A percentile compares a stretch with the other conserved stretches of the same genome.
phyloP scores from a whole-genome alignment of 169 alveolate species.

The Plasmodium yoelii region DNA sequence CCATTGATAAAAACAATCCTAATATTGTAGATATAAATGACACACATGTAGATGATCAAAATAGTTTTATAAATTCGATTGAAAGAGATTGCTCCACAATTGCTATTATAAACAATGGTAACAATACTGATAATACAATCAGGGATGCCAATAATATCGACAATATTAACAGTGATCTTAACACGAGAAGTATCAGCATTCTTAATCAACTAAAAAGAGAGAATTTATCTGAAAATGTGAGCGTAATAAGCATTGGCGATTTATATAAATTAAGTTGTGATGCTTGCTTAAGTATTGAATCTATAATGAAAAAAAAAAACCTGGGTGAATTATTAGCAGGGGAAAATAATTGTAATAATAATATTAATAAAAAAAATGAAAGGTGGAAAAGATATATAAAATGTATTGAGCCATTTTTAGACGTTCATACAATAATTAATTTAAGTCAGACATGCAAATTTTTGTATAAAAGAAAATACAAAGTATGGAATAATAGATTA shows the following conservation, averaged over 20 bases:
- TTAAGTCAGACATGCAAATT: constrained; percentile 84
- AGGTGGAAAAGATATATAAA: constrained; percentile 79
- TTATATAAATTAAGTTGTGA: constrained; percentile 44
- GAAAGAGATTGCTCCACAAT: background rate
- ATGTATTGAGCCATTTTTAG: constrained; percentile 83
- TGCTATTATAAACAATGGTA: background rate
- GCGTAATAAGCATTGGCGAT: constrained; percentile 55
- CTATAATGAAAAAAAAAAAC: constrained; percentile 35
- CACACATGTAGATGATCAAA: constrained; percentile 13
- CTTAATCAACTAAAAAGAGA: constrained; percentile 20
- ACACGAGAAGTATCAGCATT: background rate
- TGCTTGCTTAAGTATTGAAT: constrained; percentile 23
- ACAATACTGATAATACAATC: background rate
- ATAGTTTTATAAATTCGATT: background rate
- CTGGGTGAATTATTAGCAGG: constrained; percentile 30
- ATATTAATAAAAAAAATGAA: constrained; percentile 68
- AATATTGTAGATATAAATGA: constrained; percentile 27
- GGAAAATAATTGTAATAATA: constrained; percentile 8
- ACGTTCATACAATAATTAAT: constrained; percentile 81
- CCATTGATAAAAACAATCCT: background rate
- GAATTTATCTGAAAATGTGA: constrained; percentile 25
- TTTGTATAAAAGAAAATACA: constrained; percentile 79
- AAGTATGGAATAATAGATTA: constrained; percentile 77
- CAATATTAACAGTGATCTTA: background rate
- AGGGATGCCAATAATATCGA: background rate